Base-by-base conservation (phyloP, 208 protist genomes). In the Blechomonas ayalai region DNA sequence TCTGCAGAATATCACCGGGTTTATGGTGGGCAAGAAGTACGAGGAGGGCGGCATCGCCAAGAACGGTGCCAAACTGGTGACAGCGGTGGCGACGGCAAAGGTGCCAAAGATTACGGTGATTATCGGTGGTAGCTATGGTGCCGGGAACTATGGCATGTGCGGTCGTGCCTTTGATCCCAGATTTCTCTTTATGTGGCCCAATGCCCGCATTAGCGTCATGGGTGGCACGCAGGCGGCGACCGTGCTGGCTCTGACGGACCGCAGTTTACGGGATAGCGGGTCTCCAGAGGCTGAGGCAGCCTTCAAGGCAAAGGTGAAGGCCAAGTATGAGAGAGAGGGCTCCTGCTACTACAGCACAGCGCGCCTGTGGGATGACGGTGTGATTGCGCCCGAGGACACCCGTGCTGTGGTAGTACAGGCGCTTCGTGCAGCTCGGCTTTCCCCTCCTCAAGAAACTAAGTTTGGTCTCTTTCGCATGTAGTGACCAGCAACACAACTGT, bases 131-230 rank as follows among this genome's bases (percentile, higher is more conserved):
- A 93, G 73, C 65, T 98, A 97, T 67, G 96, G 96, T 32, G 96
- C 95, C 2, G 96, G 96, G 41, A 98, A 98, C 61, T 98, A 98
- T 68, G 96, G 90, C 50, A 98, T 98, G 96, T 98, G 96, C 63
- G 96, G 95, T n/a, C 62, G 84, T 29, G 81, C 81, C 37, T 93
- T 82, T 50, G 72, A 82, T 16, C 81, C 84, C 29, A 63, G 84
- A 22, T 97, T 98, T 65, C 44, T 98, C 22, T 98, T 81, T 32
- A 97, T 97, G 92, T 98, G 95, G 96, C 96, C 96, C 13, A 98
- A 98, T 59, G 73, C 95, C 0, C 73, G 86, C 25, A 97, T 98
- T 25, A 83, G 75, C 46, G 96, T 98, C 15, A 98, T 98, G 95
- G 96, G 97, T 26, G 96, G 95, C 37, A 93, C 96, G 46, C 96